These are phyloP conservation scores for Cladochytrium replicatum DNA, from an alignment of 192 early-diverging fungal species.

Conservation along the genomic window DNA sequence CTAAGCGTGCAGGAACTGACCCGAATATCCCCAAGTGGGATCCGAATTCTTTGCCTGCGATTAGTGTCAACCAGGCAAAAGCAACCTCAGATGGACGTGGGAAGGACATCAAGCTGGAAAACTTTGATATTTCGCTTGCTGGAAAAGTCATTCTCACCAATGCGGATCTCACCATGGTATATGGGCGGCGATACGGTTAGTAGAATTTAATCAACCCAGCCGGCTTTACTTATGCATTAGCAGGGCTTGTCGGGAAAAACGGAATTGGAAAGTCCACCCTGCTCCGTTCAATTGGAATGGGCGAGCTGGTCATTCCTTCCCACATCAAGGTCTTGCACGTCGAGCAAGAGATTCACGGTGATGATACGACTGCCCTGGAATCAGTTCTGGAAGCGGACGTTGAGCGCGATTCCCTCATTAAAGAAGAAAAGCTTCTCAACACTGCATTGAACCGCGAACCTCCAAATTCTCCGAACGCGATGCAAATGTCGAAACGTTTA, in stretches of 20 bases:
- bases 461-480: conserved; percentile 37
- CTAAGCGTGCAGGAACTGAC: conserved; percentile 61
- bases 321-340: conserved; percentile 95
- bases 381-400: conserved; percentile 89
- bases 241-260: conserved; percentile 93
- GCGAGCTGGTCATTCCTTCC: conserved; percentile 9
- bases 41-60: conserved; percentile 39
- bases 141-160: conserved; percentile 89
- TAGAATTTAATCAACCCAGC: no score
- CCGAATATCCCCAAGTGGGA: conserved; percentile 53
- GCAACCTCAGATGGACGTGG: conserved; percentile 66
- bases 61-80: conserved; percentile 85
- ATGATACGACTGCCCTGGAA: conserved; percentile 72
- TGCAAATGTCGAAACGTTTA: conserved; percentile 34
- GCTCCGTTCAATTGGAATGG: conserved; percentile 66
- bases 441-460: conserved; percentile 35
- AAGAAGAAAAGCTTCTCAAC: conserved; percentile 66
- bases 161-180: conserved; percentile 68
- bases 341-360: conserved; percentile 72
- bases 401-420: conserved; percentile 82
- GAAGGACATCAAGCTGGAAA: conserved; percentile 94
- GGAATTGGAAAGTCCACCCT: conserved; percentile 81
- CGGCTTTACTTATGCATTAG: no score
- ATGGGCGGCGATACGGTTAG: conserved; percentile 91
- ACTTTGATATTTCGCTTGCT: conserved; percentile 93